Conservation (phyloP, 2,329 filamentous ascomycete species). For the Hymenoscyphus albidus region DNA sequence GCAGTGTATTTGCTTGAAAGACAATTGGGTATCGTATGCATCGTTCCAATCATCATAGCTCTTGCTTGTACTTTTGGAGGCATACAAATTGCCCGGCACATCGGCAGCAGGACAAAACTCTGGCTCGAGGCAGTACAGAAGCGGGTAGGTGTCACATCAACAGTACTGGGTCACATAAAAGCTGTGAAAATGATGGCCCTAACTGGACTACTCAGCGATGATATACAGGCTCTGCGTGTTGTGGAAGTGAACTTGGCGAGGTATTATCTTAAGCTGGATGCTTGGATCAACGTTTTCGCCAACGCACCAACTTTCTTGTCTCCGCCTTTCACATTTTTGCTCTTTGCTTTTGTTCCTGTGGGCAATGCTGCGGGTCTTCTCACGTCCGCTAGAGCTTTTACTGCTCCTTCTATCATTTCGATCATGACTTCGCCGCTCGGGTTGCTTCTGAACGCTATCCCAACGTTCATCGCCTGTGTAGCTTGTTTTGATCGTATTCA, state of each 20-base stretch:
- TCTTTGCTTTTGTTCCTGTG: too few species aligned
- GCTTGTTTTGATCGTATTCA: too few species aligned
- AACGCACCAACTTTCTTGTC: too few species aligned
- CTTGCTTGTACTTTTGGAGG: conserved; percentile 13
- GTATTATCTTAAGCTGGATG: conserved; percentile 35
- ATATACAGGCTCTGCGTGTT: neutral
- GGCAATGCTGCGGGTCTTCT: too few species aligned
- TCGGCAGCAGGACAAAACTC: conserved; percentile 34
- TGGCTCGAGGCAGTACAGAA: conserved; percentile 25
- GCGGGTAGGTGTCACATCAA: conserved; percentile 22
- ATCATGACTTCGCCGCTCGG: too few species aligned
- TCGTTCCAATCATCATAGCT: conserved; percentile 14
- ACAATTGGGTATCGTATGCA: conserved; percentile 24
- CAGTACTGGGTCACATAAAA: conserved; percentile 31
- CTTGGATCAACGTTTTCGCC: neutral
- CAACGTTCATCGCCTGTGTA: too few species aligned
- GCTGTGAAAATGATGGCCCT: conserved; percentile 32
- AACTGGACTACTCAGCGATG: neutral
- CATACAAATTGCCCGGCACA: conserved; percentile 10
- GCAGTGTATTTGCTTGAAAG: conserved; percentile 36
- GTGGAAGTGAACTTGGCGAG: neutral
- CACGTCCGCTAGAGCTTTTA: too few species aligned
- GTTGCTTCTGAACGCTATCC: too few species aligned
- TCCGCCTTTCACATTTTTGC: too few species aligned
- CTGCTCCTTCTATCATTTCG: too few species aligned